Percentiles rank a stretch among this genome's conserved stretches.
Evolutionary conservation across 2,329 filamentous ascomycete species (phyloP).

Genomic region (Xylaria sp.): DNA sequence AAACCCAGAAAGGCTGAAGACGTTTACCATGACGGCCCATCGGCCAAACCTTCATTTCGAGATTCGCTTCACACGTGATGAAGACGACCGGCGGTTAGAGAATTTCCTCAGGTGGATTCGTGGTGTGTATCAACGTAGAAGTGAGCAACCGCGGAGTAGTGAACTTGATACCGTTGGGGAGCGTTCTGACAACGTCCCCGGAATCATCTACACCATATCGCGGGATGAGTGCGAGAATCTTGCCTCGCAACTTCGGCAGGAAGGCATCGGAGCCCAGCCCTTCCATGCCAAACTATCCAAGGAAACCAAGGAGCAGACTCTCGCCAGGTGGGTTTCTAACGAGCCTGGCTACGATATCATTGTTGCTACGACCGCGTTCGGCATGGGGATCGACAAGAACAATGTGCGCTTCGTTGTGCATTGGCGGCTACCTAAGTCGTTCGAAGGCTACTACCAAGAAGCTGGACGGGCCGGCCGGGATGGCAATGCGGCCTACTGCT

Average conservation of each 20-base stretch:
- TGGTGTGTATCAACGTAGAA: conserved; percentile 70
- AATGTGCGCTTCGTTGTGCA: conserved; percentile 94
- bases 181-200: conserved; percentile 66
- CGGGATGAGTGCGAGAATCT: conserved; percentile 75
- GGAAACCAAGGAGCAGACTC: conserved; percentile 70
- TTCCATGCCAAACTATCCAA: conserved; percentile 72
- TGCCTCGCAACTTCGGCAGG: conserved; percentile 64
- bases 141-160: conserved; percentile 57
- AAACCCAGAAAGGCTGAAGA: conserved; percentile 60
- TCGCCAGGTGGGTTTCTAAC: conserved; percentile 73
- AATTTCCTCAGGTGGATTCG: conserved; percentile 79
- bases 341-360: conserved; percentile 83
- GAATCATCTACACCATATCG: conserved; percentile 80
- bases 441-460: conserved; percentile 96
- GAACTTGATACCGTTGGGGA: conserved; percentile 60
- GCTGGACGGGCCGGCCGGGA: conserved; percentile 89
- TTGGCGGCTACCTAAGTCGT: conserved; percentile 91
- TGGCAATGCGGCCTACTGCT: conserved; percentile 82
- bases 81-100: conserved; percentile 70
- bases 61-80: conserved; percentile 78
- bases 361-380: conserved; percentile 93
- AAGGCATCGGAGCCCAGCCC: conserved; percentile 73
- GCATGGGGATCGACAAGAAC: conserved; percentile 97
- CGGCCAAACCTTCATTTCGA: conserved; percentile 89
- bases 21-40: conserved; percentile 82